Evolutionary conservation across 257 asterid species (phyloP), one percentile per base, ranked within the genome.

Genomic region (Capsicum rhomboideum): DNA sequence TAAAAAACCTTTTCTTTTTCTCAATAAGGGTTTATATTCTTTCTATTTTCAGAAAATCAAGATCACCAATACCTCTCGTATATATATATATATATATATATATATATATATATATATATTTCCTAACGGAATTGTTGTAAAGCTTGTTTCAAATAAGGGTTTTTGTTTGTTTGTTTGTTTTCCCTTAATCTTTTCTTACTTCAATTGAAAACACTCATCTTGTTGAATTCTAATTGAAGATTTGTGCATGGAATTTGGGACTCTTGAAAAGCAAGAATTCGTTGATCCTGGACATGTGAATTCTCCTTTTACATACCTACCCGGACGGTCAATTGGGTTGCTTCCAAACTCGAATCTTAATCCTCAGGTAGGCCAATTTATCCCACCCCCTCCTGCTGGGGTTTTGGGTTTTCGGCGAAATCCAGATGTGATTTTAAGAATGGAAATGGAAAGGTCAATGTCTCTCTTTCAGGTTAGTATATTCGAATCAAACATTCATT

Each of bases 391-490:
- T 61, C 20, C 31, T 61, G 20, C 2, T 23, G 68, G 34, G 18
- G 34, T 83, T 55, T 7, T 77, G 68, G 78, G 69, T 58, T 82
- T 83, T 21, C 29, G 69, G 72, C 58, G 40, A 13, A 74, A 8
- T 16, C 42, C 9, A 49, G 44, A 75, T 75, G 81, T 10, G 23
- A 75, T 75, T 50, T 20, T 49, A 11, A 61, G 84, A 83, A 90
- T 89, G 88, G 90, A 89, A 82, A 85, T 85, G 84, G 90, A 90
- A 79, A 85, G 91, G 86, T 90, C 92, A 13, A 44, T 83, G 79
- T 87, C 93, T 50, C 84, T 91, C 50, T 74, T 84, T 84, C 90
- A 90, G 94, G 94, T 91, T 21, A 6, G 59, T 26, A 61, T 14
- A 2, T 6, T 28, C 6, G n/a, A n/a, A n/a, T n/a, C 26, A 14